These are phyloP conservation scores for Ogataea corticis DNA, from an alignment of 805 yeast genomes.

Conservation along the genomic window DNA sequence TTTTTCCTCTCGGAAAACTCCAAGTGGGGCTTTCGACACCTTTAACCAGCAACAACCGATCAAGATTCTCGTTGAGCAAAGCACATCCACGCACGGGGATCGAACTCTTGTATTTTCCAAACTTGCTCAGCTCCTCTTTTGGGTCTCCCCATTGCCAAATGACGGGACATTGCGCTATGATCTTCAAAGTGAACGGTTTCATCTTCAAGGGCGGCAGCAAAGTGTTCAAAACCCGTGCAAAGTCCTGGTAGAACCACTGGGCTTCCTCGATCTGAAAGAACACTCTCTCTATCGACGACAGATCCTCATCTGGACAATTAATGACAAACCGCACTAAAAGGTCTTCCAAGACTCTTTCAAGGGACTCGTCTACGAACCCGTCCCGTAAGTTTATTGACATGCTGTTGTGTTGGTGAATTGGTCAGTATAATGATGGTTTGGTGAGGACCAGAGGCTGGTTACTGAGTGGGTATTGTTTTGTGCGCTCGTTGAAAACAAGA, in stretches of 20 bases:
- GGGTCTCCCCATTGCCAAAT: slow-evolving; percentile 87
- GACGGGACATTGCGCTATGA: slow-evolving; percentile 70
- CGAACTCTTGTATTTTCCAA: slow-evolving; percentile 80
- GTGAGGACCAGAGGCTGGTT: no score
- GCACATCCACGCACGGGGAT: slow-evolving; percentile 98
- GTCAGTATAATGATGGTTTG: no score
- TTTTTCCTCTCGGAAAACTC: slow-evolving; percentile 98
- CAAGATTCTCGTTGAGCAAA: slow-evolving; percentile 66
- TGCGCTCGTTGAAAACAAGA: no score
- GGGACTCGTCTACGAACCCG: slow-evolving; percentile 59
- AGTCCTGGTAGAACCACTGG: slow-evolving; percentile 95
- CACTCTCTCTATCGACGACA: slow-evolving; percentile 77
- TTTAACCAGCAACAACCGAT: slow-evolving; percentile 74
- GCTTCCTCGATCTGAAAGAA: slow-evolving; percentile 97
- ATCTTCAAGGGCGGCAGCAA: slow-evolving; percentile 74
- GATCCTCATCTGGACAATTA: slow-evolving; percentile 89
- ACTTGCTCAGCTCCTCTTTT: slow-evolving; percentile 72
- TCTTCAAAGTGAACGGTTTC: slow-evolving; percentile 67
- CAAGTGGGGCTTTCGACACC: slow-evolving; percentile 80
- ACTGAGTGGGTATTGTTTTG: no score
- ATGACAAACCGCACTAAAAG: slow-evolving; percentile 84
- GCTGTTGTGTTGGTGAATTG: neutral
- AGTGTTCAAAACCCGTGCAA: slow-evolving; percentile 70
- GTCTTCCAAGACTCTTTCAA: slow-evolving; percentile 80
- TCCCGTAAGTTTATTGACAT: slow-evolving; percentile 40